phyloP scores from a whole-genome alignment of 108 stramenopile genomes.

The Schizochytrium sp. region DNA sequence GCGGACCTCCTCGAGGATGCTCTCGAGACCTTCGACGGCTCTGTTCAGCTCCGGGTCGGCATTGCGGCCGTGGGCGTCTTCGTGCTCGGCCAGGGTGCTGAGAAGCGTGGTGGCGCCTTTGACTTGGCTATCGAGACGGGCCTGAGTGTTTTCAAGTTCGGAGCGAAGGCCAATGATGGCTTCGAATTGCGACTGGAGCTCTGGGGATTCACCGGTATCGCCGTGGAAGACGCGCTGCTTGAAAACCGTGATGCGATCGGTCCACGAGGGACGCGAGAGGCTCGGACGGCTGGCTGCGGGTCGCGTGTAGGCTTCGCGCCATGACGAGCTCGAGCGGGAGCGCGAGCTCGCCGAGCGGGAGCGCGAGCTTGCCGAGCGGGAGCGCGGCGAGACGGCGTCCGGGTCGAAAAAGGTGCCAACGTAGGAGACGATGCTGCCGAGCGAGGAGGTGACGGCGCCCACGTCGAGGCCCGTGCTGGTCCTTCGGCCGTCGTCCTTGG shows the following conservation, averaged over 20 bases:
- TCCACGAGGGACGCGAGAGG: neutral
- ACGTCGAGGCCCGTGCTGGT: too few species aligned
- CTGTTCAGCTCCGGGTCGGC: neutral
- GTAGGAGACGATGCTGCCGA: neutral
- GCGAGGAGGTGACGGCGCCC: too few species aligned
- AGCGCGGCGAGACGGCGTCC: neutral
- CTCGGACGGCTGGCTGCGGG: neutral
- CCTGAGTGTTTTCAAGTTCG: neutral
- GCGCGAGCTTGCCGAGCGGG: neutral
- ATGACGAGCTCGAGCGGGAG: neutral
- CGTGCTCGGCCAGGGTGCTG: neutral
- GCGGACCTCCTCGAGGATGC: neutral
- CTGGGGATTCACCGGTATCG: neutral
- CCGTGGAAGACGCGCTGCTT: neutral
- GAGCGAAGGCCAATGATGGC: neutral
- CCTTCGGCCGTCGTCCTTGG: too few species aligned
- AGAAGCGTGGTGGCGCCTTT: neutral
- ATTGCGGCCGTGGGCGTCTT: neutral
- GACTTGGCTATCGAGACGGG: neutral
- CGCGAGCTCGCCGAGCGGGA: neutral
- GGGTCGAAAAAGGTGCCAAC: neutral
- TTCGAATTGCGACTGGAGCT: neutral
- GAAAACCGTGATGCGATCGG: neutral
- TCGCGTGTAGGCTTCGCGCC: neutral
- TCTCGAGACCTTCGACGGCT: neutral